Evolutionary conservation across 768 basidiomycete genomes (phyloP).

Genomic region (Hygrocybe punicea): DNA sequence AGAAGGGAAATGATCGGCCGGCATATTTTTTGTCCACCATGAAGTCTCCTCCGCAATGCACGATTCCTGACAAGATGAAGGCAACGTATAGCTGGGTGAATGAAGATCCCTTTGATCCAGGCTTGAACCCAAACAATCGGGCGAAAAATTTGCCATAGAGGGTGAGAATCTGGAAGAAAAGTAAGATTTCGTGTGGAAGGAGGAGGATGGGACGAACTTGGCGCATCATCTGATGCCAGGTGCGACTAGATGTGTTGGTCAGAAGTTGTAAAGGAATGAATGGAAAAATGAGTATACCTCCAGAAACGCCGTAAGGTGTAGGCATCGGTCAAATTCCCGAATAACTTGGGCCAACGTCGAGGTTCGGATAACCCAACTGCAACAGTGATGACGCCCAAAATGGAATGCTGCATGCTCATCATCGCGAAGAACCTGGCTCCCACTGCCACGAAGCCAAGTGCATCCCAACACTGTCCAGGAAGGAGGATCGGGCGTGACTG

Average conservation of each 20-base stretch:
- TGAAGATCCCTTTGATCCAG: conserved; percentile 23
- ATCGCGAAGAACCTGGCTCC: not conserved
- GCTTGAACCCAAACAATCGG: conserved; percentile 20
- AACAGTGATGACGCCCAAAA: conserved; percentile 25
- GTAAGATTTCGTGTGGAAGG: not conserved
- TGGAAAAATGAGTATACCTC: conserved; percentile 28
- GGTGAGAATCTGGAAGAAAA: conserved; percentile 16
- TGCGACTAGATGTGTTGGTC: not conserved
- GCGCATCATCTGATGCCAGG: conserved; percentile 39
- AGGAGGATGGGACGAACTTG: conserved; percentile 24
- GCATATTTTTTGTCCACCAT: conserved; percentile 27
- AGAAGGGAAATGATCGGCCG: conserved; percentile 32
- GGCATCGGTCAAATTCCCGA: conserved; percentile 31
- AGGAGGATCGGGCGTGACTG: conserved; percentile 8
- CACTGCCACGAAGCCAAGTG: not conserved
- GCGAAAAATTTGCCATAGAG: conserved; percentile 26
- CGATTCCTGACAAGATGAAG: conserved; percentile 33
- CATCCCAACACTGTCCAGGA: too few relatives aligned
- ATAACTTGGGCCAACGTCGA: conserved; percentile 40
- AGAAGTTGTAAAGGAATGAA: not conserved
- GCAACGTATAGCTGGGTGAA: conserved; percentile 35
- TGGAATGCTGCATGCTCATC: not conserved
- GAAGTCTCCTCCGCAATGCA: conserved; percentile 34
- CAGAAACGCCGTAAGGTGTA: conserved; percentile 40
- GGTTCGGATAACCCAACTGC: conserved; percentile 27